Conservation (phyloP, 2,329 filamentous ascomycete species). For the Mariannaea sp. region DNA sequence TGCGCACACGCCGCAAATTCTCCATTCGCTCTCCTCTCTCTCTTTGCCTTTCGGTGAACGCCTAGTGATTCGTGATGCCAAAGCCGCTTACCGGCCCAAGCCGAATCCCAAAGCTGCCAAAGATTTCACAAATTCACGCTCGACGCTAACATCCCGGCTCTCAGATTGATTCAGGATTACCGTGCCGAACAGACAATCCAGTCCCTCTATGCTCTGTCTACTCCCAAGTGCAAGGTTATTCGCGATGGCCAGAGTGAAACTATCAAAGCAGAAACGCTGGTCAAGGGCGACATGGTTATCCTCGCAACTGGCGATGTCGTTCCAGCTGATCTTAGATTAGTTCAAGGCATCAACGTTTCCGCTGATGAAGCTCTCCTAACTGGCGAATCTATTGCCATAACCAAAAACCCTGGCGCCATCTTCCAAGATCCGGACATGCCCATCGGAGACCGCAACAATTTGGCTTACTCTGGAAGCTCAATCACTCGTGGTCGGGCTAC, state of each 20-base stretch:
- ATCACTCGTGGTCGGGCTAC: constrained; percentile 71
- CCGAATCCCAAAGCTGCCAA: constrained; percentile 38
- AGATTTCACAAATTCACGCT: constrained; percentile 22
- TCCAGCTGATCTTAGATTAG: constrained; percentile 68
- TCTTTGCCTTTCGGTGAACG: constrained; percentile 36
- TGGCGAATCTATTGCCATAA: constrained; percentile 72
- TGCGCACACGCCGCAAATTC: constrained; percentile 18
- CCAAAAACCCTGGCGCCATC: constrained; percentile 64
- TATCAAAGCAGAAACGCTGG: constrained; percentile 61
- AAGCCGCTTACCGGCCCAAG: constrained; percentile 37
- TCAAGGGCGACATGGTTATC: constrained; percentile 68
- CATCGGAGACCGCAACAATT: constrained; percentile 71
- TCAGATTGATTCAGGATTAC: constrained; percentile 63
- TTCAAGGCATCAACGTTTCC: constrained; percentile 73
- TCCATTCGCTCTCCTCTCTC: constrained; percentile 27
- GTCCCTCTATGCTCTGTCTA: constrained; percentile 62
- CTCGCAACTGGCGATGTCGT: constrained; percentile 70
- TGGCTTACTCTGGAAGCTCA: constrained; percentile 74
- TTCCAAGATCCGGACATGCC: constrained; percentile 60
- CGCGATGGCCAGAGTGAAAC: constrained; percentile 57
- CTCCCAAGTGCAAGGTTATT: constrained; percentile 63
- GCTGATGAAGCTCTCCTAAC: constrained; percentile 78
- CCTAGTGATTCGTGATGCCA: constrained; percentile 33
- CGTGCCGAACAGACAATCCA: constrained; percentile 66
- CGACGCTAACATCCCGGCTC: constrained; percentile 34